Base-by-base conservation (phyloP, 2,329 filamentous ascomycete species). In the Knufia petricola region DNA sequence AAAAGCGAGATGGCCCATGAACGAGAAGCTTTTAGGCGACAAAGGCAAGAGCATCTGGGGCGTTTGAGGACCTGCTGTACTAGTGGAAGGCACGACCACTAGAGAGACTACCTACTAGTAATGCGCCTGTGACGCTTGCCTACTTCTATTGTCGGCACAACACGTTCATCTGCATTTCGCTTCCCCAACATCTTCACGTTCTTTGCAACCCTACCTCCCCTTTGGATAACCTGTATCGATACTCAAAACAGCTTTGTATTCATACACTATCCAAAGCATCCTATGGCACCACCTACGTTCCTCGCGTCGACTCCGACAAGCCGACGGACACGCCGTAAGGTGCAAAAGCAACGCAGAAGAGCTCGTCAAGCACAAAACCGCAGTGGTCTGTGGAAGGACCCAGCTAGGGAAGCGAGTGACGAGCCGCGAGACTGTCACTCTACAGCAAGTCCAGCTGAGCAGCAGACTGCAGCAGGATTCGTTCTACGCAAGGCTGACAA, bases 61-160 rank as follows among this genome's bases (percentile, higher is more conserved):
- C n/a, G n/a, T n/a, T n/a, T n/a, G n/a, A n/a, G n/a, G n/a, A n/a
- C n/a, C n/a, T n/a, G n/a, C 6, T 28, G 26, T 12, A 17, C 23
- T 46, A 46, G 42, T 53, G 50, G 37, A 45, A 26, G 15, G 30
- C 23, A 40, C 6, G 13, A 44, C 17, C 19, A 50, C 19, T 34
- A 54, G 13, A 36, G 50, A 13, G 42, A n/a, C n/a, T n/a, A n/a
- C n/a, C n/a, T n/a, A n/a, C n/a, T n/a, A n/a, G n/a, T n/a, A n/a
- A n/a, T n/a, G n/a, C n/a, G n/a, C n/a, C n/a, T n/a, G n/a, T n/a
- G n/a, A n/a, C n/a, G n/a, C n/a, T n/a, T n/a, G n/a, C n/a, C n/a
- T n/a, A n/a, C n/a, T n/a, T n/a, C n/a, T n/a, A n/a, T n/a, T 39
- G 54, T 2, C 44, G 50, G 21, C 46, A 53, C 30, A 17, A 9